A percentile compares a stretch with the other conserved stretches of the same genome.
Conservation (phyloP, 441 rosid genomes). For the Syzygium malaccense region DNA sequence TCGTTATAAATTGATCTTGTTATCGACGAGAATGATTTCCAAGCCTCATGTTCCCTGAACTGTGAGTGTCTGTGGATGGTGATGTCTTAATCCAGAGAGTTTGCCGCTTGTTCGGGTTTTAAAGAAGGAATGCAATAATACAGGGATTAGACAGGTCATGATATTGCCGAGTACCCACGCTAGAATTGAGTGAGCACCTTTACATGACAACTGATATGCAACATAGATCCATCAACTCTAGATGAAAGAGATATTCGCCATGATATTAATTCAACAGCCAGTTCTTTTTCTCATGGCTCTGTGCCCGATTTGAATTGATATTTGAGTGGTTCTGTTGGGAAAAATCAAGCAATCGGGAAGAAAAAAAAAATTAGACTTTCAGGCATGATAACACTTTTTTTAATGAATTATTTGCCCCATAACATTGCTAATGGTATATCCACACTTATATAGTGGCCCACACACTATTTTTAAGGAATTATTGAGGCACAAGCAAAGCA, state of each 20-base stretch:
- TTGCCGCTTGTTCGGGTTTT: not conserved
- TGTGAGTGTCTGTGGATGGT: not conserved
- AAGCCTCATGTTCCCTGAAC: not conserved
- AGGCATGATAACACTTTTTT: no score
- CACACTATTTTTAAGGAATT: no score
- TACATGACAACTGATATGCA: not conserved
- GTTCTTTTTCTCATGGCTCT: not conserved
- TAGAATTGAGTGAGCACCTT: not conserved
- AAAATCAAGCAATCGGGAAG: no score
- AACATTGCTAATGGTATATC: not conserved
- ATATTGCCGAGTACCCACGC: not conserved
- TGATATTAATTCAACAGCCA: not conserved
- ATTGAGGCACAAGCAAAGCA: not conserved
- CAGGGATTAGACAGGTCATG: not conserved
- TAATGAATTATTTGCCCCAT: no score
- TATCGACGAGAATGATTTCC: not conserved
- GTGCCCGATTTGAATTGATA: not conserved
- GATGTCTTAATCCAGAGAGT: not conserved
- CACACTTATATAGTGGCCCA: no score
- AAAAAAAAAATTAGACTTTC: no score
- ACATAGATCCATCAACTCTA: not conserved
- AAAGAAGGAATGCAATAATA: not conserved
- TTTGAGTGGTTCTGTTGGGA: not conserved
- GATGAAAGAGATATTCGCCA: not conserved
- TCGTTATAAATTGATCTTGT: not conserved